These are phyloP conservation scores for Cymbomonas tetramitiformis DNA, from an alignment of 139 green algal genomes.

Conservation along the genomic window DNA sequence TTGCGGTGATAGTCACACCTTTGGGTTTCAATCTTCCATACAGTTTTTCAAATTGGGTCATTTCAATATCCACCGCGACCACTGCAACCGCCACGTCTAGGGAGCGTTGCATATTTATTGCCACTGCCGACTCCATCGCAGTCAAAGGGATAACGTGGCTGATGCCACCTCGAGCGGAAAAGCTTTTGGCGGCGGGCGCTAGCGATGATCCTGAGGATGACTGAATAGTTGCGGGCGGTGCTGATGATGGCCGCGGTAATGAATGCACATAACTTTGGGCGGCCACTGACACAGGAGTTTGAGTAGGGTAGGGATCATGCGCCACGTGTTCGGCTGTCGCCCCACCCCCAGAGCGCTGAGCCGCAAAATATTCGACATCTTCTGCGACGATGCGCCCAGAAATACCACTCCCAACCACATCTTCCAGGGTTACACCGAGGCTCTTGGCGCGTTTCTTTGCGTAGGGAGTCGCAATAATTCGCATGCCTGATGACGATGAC, in stretches of 20 bases:
- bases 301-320: no score
- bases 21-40: conserved; percentile 90
- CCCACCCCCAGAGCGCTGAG: conserved; percentile 5
- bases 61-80: conserved; percentile 75
- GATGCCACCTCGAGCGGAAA: conserved; percentile 21
- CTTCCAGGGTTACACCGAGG: conserved; percentile 70
- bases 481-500: no score
- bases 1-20: conserved; percentile 91
- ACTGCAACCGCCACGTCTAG: conserved; percentile 88
- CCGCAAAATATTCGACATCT: conserved; percentile 63
- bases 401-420: conserved; percentile 64
- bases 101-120: conserved; percentile 82
- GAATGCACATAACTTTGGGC: no score
- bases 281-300: conserved; percentile 24
- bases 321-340: conserved; percentile 30
- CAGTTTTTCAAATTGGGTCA: conserved; percentile 81
- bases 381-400: conserved; percentile 79
- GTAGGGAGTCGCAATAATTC: conserved; percentile 89
- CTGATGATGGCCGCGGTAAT: no score
- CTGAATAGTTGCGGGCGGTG: no score
- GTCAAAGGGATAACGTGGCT: conserved; percentile 80
- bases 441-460: conserved; percentile 95
- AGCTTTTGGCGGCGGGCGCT: conserved; percentile 16
- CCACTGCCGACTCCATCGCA: conserved; percentile 72
- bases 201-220: no score